Evolutionary conservation across 805 yeast species (phyloP), one percentile per base, ranked within the genome.

Genomic region (Hanseniaspora jakobsenii): DNA sequence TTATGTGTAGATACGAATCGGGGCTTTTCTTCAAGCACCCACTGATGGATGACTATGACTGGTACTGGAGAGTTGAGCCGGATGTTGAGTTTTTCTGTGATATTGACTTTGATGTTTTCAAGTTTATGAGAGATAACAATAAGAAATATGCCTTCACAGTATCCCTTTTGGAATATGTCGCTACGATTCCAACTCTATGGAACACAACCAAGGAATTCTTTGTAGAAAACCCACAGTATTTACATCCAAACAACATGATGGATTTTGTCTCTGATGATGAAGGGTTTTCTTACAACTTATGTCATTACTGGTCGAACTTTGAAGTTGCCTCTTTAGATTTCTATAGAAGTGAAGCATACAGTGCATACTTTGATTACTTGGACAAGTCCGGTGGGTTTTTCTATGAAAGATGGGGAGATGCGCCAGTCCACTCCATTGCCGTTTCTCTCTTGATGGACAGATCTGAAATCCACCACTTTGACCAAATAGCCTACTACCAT

Each of bases 1-100:
- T 85, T 62, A 85, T 85, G 95, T 85, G 95, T 61, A 72, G 95
- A 57, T 86, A 71, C 57, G 93, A 84, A 62, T 79, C 91, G 13
- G 95, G 95, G 1, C 81, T 85, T 64, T 86, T 86, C 64, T 85
- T 73, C 69, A 73, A 78, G 63, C 91, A 83, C 58, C 78, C 78
- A 34, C 57, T 81, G 48, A 60, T 86, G 70, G 67, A 67, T 45
- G 78, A 82, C n/a, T 85, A 77, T 61, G 85, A 81, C 49, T 86
- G 79, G 71, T 86, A 86, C 69, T 86, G 95, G 95, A 76, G 95
- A 65, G 94, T 86, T 45, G 95, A 86, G 63, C 95, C 95, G 16
- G 82, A 77, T 58, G 72, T 81, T 59, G 73, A 73, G 61, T 73
- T 85, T 54, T 78, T 68, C 63, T 85, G 95, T 69, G 94, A 86